phyloP scores from a whole-genome alignment of 176 grass and related monocot species.

The Cymbopogon citratus region DNA sequence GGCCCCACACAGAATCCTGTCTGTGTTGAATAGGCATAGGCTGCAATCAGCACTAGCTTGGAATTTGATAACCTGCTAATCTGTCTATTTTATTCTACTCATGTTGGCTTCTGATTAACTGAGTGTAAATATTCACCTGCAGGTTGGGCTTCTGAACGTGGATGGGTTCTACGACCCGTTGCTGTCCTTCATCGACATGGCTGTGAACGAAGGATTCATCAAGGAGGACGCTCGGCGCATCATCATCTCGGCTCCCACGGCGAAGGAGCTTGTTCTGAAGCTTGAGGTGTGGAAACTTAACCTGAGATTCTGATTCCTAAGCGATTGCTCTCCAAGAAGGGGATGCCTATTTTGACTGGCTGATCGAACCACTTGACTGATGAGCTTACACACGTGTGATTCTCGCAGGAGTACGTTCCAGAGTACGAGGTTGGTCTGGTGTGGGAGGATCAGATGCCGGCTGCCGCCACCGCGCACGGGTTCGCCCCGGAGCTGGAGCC shows the following conservation, averaged over 20 bases:
- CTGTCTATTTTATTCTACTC: background rate
- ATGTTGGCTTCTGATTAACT: background rate
- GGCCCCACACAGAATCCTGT: background rate
- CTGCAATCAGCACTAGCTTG: background rate
- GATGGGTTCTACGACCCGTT: constrained; percentile 87
- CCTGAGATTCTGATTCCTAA: background rate
- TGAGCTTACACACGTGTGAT: background rate
- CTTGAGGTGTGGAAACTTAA: constrained; percentile 59
- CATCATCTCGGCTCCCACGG: constrained; percentile 69
- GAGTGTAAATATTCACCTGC: background rate
- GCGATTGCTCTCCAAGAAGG: background rate
- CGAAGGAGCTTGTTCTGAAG: constrained; percentile 71
- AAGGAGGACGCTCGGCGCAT: constrained; percentile 56
- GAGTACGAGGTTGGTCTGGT: constrained; percentile 70
- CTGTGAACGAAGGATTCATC: constrained; percentile 80
- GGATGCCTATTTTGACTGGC: background rate
- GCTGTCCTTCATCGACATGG: constrained; percentile 84
- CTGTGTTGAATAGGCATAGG: background rate
- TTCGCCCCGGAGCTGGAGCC: constrained; percentile 34
- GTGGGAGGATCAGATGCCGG: constrained; percentile 65
- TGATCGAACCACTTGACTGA: no score
- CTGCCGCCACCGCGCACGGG: background rate
- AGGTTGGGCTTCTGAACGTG: constrained; percentile 90
- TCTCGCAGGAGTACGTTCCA: constrained; percentile 54
- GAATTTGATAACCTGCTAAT: background rate